Evolutionary conservation across 176 grass and related monocot genomes (phyloP).

Genomic region (Oryza rufipogon): DNA sequence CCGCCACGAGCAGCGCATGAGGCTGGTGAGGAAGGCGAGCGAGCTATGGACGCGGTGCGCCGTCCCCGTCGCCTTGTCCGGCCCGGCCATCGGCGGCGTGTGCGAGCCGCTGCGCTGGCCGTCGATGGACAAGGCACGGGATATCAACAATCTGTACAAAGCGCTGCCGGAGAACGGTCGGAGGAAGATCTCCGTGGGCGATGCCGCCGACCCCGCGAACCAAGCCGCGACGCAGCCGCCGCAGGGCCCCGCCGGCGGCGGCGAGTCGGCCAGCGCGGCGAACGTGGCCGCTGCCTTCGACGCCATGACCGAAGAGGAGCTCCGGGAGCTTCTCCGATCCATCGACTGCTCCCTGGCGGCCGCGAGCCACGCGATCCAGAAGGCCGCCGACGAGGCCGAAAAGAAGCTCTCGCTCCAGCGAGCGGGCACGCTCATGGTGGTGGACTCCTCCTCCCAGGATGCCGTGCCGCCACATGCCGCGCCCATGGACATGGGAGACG

Average conservation of each 20-base stretch:
- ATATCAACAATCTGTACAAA: neutral
- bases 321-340: constrained; percentile 35
- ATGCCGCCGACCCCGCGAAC: neutral
- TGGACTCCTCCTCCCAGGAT: neutral
- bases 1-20: neutral
- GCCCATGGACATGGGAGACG: no score
- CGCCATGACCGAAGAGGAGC: neutral
- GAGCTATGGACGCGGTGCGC: neutral
- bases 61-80: constrained; percentile 36
- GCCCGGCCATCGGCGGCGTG: neutral
- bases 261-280: neutral
- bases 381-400: constrained; percentile 16
- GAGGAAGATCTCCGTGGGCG: neutral
- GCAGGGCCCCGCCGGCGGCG: no score
- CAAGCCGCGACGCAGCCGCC: neutral
- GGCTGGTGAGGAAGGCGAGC: neutral
- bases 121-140: neutral
- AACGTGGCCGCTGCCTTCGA: neutral
- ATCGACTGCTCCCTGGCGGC: neutral
- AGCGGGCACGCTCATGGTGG: no score
- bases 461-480: no score
- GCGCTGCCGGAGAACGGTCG: neutral
- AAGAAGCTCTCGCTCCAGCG: no score
- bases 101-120: constrained; percentile 19
- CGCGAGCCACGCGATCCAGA: neutral